Evolutionary conservation across 352 stramenopile genomes (phyloP), one percentile per base, ranked within the genome.

Genomic region (Pythium dissotocum): DNA sequence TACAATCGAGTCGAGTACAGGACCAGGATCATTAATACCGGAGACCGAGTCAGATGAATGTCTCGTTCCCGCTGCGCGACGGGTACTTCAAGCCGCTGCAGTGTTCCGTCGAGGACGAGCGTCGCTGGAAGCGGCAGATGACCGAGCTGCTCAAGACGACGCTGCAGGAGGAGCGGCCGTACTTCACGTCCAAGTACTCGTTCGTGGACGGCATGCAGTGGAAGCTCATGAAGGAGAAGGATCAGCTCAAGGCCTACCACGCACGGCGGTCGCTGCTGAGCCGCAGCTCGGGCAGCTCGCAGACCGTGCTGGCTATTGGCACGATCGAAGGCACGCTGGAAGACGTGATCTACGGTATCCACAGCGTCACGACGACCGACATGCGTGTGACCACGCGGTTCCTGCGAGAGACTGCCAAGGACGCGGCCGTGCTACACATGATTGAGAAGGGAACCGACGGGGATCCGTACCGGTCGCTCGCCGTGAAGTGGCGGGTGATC

Each of bases 341-440:
- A 63, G 82, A 92, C 65, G 77, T 85, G 61, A 80, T 89, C 73
- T 87, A 83, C 65, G 82, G 82, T 32, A 78, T 73, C 13, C 69
- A 82, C 61, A 77, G 79, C 64, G 30, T 62, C 59, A 30, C 76
- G 42, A 58, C 66, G 68, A 9, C 53, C 56, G 35, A 71, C 2
- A 71, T 88, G 58, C 82, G 83, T 35, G 76, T 79, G 26, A 80
- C 77, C 14, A 65, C 65, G 10, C 26, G 44, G 1, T 59, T 64
- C n/a, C 38, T 82, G 18, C 57, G 68, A 4, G 68, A 73, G 51
- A 66, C 61, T 28, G 48, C 61, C 16, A 40, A 64, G 40, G 70
- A 73, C 44, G 21, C 57, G 61, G 66, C 13, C 67, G 82, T 83
- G 32, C 63, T 90, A 38, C 81, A 77, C 44, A 59, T 77, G 52